Conservation (phyloP, 345 rosid genomes). For the Leavenworthia alabamica region DNA sequence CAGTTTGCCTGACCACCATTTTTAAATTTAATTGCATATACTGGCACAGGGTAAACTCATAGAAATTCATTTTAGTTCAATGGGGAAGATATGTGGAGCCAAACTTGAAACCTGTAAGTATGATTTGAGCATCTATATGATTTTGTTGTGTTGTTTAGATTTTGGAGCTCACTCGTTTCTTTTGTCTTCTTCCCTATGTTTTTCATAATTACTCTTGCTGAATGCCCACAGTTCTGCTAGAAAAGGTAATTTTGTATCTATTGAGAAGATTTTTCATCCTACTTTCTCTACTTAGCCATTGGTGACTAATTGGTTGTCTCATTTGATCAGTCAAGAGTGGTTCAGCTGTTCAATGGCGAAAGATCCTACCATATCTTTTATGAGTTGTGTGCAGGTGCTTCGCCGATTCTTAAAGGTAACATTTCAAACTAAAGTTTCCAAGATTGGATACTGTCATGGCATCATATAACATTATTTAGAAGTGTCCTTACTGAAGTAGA, state of each 20-base stretch:
- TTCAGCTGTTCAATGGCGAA: constrained; percentile 80
- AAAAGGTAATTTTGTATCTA: constrained; percentile 60
- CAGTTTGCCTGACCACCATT: constrained; percentile 1
- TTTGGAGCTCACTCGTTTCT: constrained; percentile 17
- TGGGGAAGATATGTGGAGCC: constrained; percentile 84
- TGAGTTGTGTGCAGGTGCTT: constrained; percentile 93
- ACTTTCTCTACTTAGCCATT: constrained; percentile 8
- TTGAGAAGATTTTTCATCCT: constrained; percentile 14
- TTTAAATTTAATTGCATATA: constrained; percentile 9
- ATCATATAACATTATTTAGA: background rate
- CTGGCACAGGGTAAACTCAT: constrained; percentile 74
- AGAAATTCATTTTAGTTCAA: constrained; percentile 69
- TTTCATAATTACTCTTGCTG: constrained; percentile 10
- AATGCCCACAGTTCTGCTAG: constrained; percentile 60
- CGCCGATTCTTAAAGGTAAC: constrained; percentile 72
- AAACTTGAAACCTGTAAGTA: constrained; percentile 82
- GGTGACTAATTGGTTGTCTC: constrained; percentile 33
- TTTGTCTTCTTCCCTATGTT: constrained; percentile 16
- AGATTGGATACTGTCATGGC: background rate
- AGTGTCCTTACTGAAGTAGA: constrained; percentile 1
- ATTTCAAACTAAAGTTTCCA: constrained; percentile 2
- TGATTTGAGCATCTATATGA: background rate
- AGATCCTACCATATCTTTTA: constrained; percentile 89
- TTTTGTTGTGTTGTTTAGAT: constrained; percentile 3
- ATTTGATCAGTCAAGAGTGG: constrained; percentile 85